Percentiles rank a stretch among this genome's conserved stretches.
phyloP scores from a whole-genome alignment of 495 filamentous ascomycete species.

The Lindgomyces ingoldianus region DNA sequence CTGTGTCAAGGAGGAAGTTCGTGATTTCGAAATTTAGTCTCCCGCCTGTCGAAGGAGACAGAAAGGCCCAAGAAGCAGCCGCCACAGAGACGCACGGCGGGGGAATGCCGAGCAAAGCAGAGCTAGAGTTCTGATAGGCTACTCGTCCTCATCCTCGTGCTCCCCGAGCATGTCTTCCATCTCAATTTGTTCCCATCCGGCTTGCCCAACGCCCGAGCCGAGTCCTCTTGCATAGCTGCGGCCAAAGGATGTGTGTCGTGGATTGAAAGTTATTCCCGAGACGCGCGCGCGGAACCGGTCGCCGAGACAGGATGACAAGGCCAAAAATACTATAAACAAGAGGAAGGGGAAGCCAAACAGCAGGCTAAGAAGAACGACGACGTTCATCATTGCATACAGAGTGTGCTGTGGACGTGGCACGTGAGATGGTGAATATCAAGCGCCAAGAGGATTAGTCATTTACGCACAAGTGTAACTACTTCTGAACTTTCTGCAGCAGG shows the following conservation, averaged over 20 bases:
- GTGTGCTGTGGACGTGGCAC: too few relatives aligned
- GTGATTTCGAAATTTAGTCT: conserved; percentile 86
- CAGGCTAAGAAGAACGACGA: conserved; percentile 53
- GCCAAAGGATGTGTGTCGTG: conserved; percentile 53
- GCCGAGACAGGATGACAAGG: conserved; percentile 61
- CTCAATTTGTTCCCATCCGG: conserved; percentile 66
- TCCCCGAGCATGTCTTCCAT: conserved; percentile 60
- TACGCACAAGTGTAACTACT: conserved; percentile 5
- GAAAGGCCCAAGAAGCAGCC: conserved; percentile 62
- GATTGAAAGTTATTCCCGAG: conserved; percentile 45
- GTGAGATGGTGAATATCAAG: too few relatives aligned
- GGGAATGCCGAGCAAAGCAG: conserved; percentile 58
- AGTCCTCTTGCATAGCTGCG: conserved; percentile 58
- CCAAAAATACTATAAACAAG: conserved; percentile 50
- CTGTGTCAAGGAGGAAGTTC: conserved; percentile 77
- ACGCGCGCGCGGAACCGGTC: conserved; percentile 54
- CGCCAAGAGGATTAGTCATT: conserved; percentile 18
- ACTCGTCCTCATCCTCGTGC: conserved; percentile 32
- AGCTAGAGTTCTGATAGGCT: conserved; percentile 68
- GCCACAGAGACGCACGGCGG: conserved; percentile 30
- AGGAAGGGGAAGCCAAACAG: conserved; percentile 42
- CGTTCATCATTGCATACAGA: conserved; percentile 46
- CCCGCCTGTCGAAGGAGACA: conserved; percentile 82
- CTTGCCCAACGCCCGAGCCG: conserved; percentile 52
- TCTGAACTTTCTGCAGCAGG: neutral